phyloP scores from a whole-genome alignment of 2,329 filamentous ascomycete genomes.

The Helicocarpus griseus region DNA sequence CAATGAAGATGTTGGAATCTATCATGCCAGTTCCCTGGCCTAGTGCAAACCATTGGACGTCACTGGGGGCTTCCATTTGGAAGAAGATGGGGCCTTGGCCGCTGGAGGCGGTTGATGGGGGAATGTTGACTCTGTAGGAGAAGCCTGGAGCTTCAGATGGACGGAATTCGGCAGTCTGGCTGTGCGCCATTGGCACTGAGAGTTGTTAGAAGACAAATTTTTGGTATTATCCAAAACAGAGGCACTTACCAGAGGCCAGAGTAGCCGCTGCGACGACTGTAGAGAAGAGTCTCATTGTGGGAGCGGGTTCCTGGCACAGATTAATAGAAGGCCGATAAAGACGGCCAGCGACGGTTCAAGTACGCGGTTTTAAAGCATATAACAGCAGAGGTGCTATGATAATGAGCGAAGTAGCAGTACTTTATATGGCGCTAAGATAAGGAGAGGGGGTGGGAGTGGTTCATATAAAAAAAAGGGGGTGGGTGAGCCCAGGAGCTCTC shows the following conservation, averaged over 20 bases:
- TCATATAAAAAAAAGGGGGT: no score
- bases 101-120: conserved; percentile 40
- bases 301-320: background rate
- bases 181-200: conserved; percentile 12
- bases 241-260: background rate
- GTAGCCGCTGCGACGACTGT: background rate
- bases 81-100: conserved; percentile 49
- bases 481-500: no score
- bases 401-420: no score
- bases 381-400: no score
- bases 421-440: no score
- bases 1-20: conserved; percentile 49
- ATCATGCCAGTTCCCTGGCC: conserved; percentile 48
- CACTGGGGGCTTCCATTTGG: conserved; percentile 45
- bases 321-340: background rate
- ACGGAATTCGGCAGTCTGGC: conserved; percentile 15
- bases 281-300: background rate
- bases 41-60: conserved; percentile 45
- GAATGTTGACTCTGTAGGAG: conserved; percentile 44
- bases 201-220: background rate
- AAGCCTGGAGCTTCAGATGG: conserved; percentile 16
- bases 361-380: background rate
- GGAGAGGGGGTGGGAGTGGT: no score
- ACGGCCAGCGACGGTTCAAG: background rate
- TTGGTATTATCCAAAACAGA: background rate